Base-by-base conservation (phyloP, 768 basidiomycete species). In the Suillus ampliporus region DNA sequence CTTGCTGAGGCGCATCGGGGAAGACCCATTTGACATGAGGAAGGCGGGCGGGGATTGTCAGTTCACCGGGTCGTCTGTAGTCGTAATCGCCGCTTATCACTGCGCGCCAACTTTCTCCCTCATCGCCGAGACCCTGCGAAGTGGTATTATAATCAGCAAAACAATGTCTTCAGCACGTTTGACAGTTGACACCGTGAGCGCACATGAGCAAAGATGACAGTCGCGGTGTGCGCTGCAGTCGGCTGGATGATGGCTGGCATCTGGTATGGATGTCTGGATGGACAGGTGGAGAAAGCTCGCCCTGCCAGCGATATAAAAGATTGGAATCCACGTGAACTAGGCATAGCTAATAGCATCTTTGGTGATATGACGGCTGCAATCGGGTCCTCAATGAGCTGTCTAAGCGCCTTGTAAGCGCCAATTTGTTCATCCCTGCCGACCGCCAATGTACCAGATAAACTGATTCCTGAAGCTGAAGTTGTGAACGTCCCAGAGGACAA, bases 1-100 rank as follows among this genome's bases (percentile, higher is more conserved):
- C 23, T 58, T 48, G 58, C 34, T 23, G 11, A 64, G 70, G 78
- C 14, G 61, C 61, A 61, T 94, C 88, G 23, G 94, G 94, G 68
- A 41, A 73, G 57, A 47, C 23, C 62, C 60, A 40, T 58, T 63
- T 43, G 60, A 58, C 14, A 62, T 77, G 75, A 86, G 88, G 73
- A 88, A 84, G 62, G 80, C 84, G 72, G 87, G 87, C 31, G 44
- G 54, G 54, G 54, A 56, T 56, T 19, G 40, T 40, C 23, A 56
- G 37, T 56, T 56, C 54, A 13, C 54, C 54, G 37, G 54, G 54
- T 7, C 28, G 26, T 40, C 54, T 56, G 23, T 40, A 40, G 38
- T 56, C 54, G 38, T 56, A 56, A 40, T 56, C 54, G 23, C 54
- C 54, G 38, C 54, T 40, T 56, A 56, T 56, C 26, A 6, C 40